Conservation (phyloP, 192 early-diverging fungal species). For the Bifiguratus adelaidae region DNA sequence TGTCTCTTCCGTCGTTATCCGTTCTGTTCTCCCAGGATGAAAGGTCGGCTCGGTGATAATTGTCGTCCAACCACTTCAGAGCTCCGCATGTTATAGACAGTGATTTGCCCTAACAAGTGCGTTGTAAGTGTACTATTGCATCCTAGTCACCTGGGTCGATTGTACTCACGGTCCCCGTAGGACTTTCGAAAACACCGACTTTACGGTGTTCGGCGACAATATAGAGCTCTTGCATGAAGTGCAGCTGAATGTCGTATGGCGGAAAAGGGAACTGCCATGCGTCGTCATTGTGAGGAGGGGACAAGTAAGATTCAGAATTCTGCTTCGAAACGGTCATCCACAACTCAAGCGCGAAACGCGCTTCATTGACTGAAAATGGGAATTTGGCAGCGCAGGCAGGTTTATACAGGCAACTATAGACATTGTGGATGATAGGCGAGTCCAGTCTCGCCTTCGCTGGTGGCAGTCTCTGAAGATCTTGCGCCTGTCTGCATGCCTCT, state of each 20-base stretch:
- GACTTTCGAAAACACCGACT: slow-evolving; percentile 82
- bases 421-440: slow-evolving; percentile 11
- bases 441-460: neutral
- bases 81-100: slow-evolving; percentile 80
- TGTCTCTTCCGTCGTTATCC: neutral
- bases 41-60: slow-evolving; percentile 13
- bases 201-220: slow-evolving; percentile 51
- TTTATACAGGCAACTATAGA: no score
- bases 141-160: neutral
- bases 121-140: neutral
- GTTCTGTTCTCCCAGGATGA: neutral
- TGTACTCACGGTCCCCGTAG: slow-evolving; percentile 71
- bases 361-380: no score
- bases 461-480: neutral
- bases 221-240: slow-evolving; percentile 72
- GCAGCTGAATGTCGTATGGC: slow-evolving; percentile 65
- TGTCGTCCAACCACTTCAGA: slow-evolving; percentile 68
- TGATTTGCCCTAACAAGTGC: slow-evolving; percentile 65
- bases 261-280: slow-evolving; percentile 57
- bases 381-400: no score
- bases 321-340: no score
- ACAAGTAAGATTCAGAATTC: no score
- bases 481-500: neutral
- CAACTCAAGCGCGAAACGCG: no score
- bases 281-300: no score